Base-by-base conservation (phyloP, 768 basidiomycete genomes). In the Melanogaster broomeanus region DNA sequence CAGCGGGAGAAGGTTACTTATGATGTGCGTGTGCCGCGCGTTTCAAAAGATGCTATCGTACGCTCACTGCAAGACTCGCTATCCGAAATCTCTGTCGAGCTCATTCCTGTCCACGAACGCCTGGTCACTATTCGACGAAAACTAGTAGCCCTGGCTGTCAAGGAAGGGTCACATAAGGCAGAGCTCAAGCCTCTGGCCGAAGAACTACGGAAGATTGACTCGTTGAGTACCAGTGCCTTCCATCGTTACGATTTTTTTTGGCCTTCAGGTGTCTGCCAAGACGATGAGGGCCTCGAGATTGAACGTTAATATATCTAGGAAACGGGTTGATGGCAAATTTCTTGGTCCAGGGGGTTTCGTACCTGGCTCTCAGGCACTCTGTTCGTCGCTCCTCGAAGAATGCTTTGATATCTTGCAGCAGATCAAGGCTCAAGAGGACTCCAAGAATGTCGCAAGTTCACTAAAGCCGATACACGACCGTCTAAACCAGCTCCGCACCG, bases 321-420 rank as follows among this genome's bases (percentile, higher is more conserved):
- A 92, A 71, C 91, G 95, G 15, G 93, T 96, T 4, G 93, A 98
- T 65, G 95, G 94, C 48, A 96, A 96, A 69, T 98, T 98, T 71
- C 77, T 96, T 18, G 93, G 92, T 0, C 89, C 92, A 21, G 90
- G 90, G 4, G 94, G 92, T 42, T 85, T 82, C 48, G 88, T 98
- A 0, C 96, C 97, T 27, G 78, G 85, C 38, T 95, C 94, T 3
- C 95, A 98, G 71, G 93, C 93, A 1, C 74, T 97, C 13, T 89
- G 95, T 55, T 88, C 90, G 0, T 95, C 95, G 0, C 76, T 98
- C 42, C 79, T 99, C 6, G 97, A 99, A 72, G 93, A 96, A 63
- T 95, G 93, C 68, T 99, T 98, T 67, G 94, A 98, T 49, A 88
- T 98, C 51, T 74, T 83, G 19, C 93, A 98, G 67, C 95, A 98